Conservation (phyloP, 495 filamentous ascomycete genomes). For the Hypoxylon fragiforme region DNA sequence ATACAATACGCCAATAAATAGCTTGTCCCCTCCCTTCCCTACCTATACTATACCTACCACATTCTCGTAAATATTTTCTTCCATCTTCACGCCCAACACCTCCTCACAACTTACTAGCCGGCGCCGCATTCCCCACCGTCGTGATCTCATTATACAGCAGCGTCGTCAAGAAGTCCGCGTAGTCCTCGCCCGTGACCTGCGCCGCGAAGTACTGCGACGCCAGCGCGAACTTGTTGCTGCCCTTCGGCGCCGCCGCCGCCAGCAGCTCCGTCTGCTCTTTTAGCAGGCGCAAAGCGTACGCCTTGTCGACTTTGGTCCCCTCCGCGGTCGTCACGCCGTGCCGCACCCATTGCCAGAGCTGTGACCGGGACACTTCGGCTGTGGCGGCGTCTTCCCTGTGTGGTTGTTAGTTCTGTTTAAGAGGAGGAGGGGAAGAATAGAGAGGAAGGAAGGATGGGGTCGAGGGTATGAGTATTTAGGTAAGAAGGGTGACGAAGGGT, state of each 20-base stretch:
- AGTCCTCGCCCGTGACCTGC: conserved; percentile 96
- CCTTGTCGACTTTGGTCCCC: conserved; percentile 92
- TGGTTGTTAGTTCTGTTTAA: conserved; percentile 12
- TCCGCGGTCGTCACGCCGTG: conserved; percentile 86
- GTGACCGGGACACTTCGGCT: conserved; percentile 85
- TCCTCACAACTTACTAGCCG: conserved; percentile 79
- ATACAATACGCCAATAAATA: too few relatives aligned
- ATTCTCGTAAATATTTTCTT: too few relatives aligned
- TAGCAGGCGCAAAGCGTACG: conserved; percentile 81
- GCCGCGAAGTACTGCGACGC: conserved; percentile 89
- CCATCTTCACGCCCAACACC: too few relatives aligned
- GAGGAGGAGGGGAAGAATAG: neutral
- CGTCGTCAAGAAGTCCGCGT: conserved; percentile 93
- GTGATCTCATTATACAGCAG: conserved; percentile 97
- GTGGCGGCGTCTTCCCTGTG: conserved; percentile 90
- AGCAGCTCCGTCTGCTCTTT: conserved; percentile 82
- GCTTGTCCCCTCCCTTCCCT: too few relatives aligned
- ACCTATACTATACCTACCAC: conserved; percentile 16
- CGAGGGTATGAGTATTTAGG: neutral
- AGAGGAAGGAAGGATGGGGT: neutral
- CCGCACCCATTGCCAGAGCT: conserved; percentile 96
- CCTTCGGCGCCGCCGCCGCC: conserved; percentile 74
- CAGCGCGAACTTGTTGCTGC: conserved; percentile 88
- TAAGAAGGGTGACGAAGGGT: neutral
- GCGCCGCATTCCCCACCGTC: conserved; percentile 66